Base-by-base conservation (phyloP, 768 basidiomycete species). In the Russula ochroleuca region DNA sequence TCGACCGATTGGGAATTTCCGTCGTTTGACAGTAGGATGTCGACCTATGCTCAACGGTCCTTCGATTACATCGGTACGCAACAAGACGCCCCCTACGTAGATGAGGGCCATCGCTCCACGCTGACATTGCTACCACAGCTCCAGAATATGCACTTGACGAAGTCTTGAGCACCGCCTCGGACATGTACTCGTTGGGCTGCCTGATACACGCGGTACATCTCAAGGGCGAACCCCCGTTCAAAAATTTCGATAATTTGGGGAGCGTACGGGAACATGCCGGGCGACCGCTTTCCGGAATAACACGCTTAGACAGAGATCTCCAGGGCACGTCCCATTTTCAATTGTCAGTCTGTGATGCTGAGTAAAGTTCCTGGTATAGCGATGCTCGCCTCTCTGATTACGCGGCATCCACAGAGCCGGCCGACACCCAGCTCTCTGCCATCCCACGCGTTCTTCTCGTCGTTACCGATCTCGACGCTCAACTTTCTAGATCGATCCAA, bases 111-210 rank as follows among this genome's bases (percentile, higher is more conserved):
- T 53, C n/a, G 21, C 31, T 11, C 5, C 21, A 2, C 45, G 45
- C 52, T 50, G n/a, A 62, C 10, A 48, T 11, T 43, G 52, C 52
- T 10, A 63, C 23, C 13, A n/a, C 68, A 95, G 95, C 94, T 1
- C 94, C 96, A 0, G 97, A 98, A 75, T 98, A 96, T 75, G 91
- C 87, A 1, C 76, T 98, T 64, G 94, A 98, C 72, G 94, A 97
- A 72, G 81, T 85, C 15, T 79, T 98, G 3, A 79, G 87, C 40
- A 90, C 94, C 0, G 84, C 92, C 0, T 95, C 92, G 10, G 96
- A 99, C 71, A 89, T 98, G 83, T 95, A 91, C 70, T 86, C 92
- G 2, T 83, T 99, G 23, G 97, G 96, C 21, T 94, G 90, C 69
- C 74, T 98, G 38, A 83, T 98, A 37, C 92, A 93, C 73, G 88